Conservation (phyloP, 495 filamentous ascomycete species). For the Pyronema domesticum region DNA sequence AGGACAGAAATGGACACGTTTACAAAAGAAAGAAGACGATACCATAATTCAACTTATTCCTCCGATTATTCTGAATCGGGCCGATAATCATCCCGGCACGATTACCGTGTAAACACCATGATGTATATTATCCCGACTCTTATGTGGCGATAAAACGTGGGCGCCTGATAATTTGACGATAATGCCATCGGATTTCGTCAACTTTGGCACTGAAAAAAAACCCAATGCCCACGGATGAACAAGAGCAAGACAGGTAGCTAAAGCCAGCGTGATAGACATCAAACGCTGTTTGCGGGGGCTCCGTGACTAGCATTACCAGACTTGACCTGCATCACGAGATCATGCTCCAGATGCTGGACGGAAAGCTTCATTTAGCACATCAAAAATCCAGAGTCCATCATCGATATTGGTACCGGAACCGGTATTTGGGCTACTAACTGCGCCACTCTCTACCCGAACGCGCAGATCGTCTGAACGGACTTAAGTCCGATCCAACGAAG, state of each 20-base stretch:
- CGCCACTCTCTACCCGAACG: constrained; percentile 31
- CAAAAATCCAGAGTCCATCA: constrained; percentile 35
- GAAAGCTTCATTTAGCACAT: constrained; percentile 43
- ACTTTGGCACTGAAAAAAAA: constrained; percentile 34
- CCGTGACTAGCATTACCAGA: constrained; percentile 13
- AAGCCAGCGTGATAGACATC: background rate
- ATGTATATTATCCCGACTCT: background rate
- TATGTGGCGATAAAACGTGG: background rate
- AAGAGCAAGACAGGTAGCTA: constrained; percentile 13
- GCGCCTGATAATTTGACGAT: constrained; percentile 25
- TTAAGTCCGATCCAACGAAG: constrained; percentile 44
- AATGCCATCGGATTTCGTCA: no score
- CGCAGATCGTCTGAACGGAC: constrained; percentile 40
- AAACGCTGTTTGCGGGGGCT: no score
- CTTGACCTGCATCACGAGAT: constrained; percentile 35
- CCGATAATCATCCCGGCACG: no score
- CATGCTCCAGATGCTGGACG: constrained; percentile 34
- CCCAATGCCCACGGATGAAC: constrained; percentile 38
- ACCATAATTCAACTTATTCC: no score
- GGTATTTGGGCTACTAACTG: constrained; percentile 35
- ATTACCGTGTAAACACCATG: no score
- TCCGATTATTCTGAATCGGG: no score
- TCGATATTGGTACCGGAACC: constrained; percentile 53
- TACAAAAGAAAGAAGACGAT: no score
- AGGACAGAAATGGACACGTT: no score